Percentiles rank a stretch among this genome's conserved stretches.
Conservation (phyloP, 2,329 filamentous ascomycete genomes). For the Trichoderma cornu-damae region DNA sequence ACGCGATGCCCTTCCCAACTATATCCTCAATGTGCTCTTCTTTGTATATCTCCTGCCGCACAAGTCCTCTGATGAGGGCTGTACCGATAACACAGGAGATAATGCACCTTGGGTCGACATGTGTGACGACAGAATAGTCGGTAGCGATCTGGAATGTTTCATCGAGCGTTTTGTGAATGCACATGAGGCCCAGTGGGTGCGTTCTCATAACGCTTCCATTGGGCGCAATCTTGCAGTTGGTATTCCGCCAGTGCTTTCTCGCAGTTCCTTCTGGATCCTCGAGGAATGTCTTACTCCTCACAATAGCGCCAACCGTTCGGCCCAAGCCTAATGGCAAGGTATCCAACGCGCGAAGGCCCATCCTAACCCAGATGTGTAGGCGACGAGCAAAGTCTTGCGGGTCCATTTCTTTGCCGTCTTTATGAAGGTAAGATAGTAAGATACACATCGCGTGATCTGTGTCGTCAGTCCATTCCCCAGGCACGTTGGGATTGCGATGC, state of each 20-base stretch:
- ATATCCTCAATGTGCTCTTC: constrained; percentile 40
- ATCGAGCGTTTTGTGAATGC: constrained; percentile 36
- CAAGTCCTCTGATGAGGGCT: constrained; percentile 42
- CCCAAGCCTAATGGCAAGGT: constrained; percentile 47
- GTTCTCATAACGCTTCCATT: constrained; percentile 52
- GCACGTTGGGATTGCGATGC: constrained; percentile 40
- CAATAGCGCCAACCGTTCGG: constrained; percentile 42
- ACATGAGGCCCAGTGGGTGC: constrained; percentile 46
- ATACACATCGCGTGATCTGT: constrained; percentile 49
- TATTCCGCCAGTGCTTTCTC: constrained; percentile 38
- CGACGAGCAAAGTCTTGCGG: constrained; percentile 42
- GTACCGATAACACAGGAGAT: constrained; percentile 45
- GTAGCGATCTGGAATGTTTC: constrained; percentile 42
- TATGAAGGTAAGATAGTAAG: constrained; percentile 44
- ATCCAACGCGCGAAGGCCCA: constrained; percentile 43
- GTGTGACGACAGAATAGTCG: constrained; percentile 41
- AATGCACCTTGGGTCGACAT: constrained; percentile 48
- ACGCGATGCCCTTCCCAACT: constrained; percentile 37
- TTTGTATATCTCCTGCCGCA: constrained; percentile 39
- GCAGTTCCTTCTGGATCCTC: constrained; percentile 38
- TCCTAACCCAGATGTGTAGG: constrained; percentile 43
- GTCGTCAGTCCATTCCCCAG: constrained; percentile 50
- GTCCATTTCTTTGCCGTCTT: constrained; percentile 34
- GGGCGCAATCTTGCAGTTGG: constrained; percentile 38
- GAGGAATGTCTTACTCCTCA: constrained; percentile 36